Conservation (phyloP, 2,329 filamentous ascomycete species). For the Exophiala xenobiotica region DNA sequence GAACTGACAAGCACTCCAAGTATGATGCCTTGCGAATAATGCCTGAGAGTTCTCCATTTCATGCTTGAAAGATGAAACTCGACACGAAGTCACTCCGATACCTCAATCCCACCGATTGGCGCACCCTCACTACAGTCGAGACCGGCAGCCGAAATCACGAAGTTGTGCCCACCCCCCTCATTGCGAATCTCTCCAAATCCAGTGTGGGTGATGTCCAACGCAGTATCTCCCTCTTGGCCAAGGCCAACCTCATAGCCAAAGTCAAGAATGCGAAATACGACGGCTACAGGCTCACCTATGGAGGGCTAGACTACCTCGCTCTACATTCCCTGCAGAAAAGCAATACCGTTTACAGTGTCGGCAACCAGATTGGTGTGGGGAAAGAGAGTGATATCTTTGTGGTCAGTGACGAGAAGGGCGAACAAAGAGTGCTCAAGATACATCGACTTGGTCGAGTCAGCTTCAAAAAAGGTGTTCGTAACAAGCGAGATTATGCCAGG, state of each 20-base stretch:
- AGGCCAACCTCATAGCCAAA: slow-evolving; percentile 84
- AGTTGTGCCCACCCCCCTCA: slow-evolving; percentile 86
- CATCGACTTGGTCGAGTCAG: slow-evolving; percentile 93
- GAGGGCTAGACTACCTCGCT: slow-evolving; percentile 95
- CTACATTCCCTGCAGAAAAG: slow-evolving; percentile 82
- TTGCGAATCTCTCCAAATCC: slow-evolving; percentile 77
- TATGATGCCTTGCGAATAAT: background rate
- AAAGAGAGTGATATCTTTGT: slow-evolving; percentile 98
- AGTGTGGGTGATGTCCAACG: slow-evolving; percentile 72
- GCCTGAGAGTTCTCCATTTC: background rate
- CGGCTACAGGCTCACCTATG: slow-evolving; percentile 93
- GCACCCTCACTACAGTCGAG: slow-evolving; percentile 88
- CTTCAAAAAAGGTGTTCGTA: slow-evolving; percentile 85
- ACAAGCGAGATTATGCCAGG: slow-evolving; percentile 91
- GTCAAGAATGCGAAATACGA: slow-evolving; percentile 97
- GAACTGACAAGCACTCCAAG: too few relatives aligned
- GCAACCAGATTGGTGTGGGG: slow-evolving; percentile 90
- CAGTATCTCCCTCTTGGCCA: slow-evolving; percentile 86
- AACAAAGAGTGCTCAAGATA: slow-evolving; percentile 86
- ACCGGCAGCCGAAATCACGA: slow-evolving; percentile 95
- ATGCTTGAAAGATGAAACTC: slow-evolving; percentile 73
- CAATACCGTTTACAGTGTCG: slow-evolving; percentile 83
- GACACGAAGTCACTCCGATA: slow-evolving; percentile 93
- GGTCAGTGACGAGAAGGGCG: slow-evolving; percentile 75
- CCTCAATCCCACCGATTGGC: slow-evolving; percentile 89